Base-by-base conservation (phyloP, 208 protist genomes). In the Acanthamoeba culbertsoni region DNA sequence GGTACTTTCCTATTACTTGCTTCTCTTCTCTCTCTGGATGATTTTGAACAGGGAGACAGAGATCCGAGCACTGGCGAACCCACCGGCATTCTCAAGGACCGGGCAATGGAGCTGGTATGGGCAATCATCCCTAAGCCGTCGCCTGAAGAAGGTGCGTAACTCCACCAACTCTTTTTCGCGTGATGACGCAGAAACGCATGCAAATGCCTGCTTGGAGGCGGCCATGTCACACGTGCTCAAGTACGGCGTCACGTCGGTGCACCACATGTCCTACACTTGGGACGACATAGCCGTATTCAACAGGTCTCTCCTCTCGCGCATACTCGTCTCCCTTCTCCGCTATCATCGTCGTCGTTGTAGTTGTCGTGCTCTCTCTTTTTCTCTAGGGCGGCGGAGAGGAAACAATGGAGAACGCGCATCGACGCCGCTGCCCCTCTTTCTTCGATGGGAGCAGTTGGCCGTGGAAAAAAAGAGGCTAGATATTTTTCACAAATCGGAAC, bases 71-170 rank as follows among this genome's bases (percentile, higher is more conserved):
- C 23, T 2, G 91, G 91, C 12, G 75, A 90, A 16, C 73, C 91
- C 23, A 75, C 68, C 57, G 91, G 91, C 31, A 51, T 94, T n/a
- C 45, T 94, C 57, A 57, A 71, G 23, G 91, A 94, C 46, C 63
- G 82, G 12, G 91, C 91, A 43, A 94, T 94, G 75, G n/a, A 63
- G 53, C 75, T 94, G 59, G 45, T 88, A 63, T 68, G 57, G 62
- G 57, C 42, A 26, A 42, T 45, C 59, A 65, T 82, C 43, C 79
- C 63, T 10, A 45, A 31, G 42, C 3, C 37, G 4, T 55, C 62
- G 23, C 31, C 43, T 23, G 37, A 93, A 33, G 73, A 84, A 62
- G 73, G n/a, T n/a, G n/a, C n/a, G n/a, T n/a, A n/a, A n/a, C n/a
- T n/a, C n/a, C 37, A 77, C 23, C 37, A 8, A 77, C 46, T 42